Percentiles rank a stretch among this genome's conserved stretches.
Evolutionary conservation across 495 filamentous ascomycete genomes (phyloP).

Genomic region (Usnea hakonensis): DNA sequence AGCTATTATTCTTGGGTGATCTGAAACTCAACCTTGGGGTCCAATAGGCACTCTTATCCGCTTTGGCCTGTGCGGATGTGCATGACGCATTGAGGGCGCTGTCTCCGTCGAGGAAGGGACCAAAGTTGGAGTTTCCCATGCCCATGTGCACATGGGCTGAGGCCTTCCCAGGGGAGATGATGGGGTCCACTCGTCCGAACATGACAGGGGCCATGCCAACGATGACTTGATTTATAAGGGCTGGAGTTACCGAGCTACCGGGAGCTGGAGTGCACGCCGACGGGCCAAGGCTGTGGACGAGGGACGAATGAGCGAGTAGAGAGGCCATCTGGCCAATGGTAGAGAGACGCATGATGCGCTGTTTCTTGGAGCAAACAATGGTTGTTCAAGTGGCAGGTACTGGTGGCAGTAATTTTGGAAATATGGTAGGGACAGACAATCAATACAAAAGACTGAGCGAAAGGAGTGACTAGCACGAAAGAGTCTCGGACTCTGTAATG

Average conservation of each 20-base stretch:
- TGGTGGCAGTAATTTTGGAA: neutral
- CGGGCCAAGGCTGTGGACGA: neutral
- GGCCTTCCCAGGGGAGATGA: constrained; percentile 50
- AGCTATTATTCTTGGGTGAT: constrained; percentile 57
- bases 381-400: neutral
- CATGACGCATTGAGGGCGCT: constrained; percentile 53
- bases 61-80: constrained; percentile 55
- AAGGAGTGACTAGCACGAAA: constrained; percentile 17
- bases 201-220: constrained; percentile 30
- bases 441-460: constrained; percentile 9
- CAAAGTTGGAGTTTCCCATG: constrained; percentile 67
- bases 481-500: constrained; percentile 20
- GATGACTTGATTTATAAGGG: neutral
- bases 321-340: neutral
- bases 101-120: constrained; percentile 52
- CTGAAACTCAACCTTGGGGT: constrained; percentile 64
- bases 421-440: neutral
- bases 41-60: constrained; percentile 76
- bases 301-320: neutral
- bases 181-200: constrained; percentile 61
- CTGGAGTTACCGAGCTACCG: neutral
- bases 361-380: neutral
- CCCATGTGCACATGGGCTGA: constrained; percentile 68
- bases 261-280: neutral
- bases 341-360: neutral